Evolutionary conservation across 805 yeast species (phyloP), one percentile per base, ranked within the genome.

Genomic region (Zygosaccharomyces bisporus): DNA sequence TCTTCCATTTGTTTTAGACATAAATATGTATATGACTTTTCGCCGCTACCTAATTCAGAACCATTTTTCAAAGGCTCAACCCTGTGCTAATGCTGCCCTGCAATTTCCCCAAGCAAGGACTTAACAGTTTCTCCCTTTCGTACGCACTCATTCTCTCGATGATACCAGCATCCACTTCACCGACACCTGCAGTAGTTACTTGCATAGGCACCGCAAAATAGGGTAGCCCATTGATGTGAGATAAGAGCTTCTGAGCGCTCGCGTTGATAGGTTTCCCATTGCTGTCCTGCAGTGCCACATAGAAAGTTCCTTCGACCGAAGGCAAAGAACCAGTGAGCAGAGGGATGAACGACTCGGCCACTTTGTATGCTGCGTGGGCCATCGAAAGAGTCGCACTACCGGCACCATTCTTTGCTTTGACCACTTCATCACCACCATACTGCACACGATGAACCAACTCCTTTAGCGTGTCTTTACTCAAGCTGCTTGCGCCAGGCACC

Each of bases 401-500:
- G 41, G 82, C 82, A 52, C 97, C 97, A 58, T 86, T 83, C 73
- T 90, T 90, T 45, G 97, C 97, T 71, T 85, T 75, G 52, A 90
- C 98, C 38, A 90, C 95, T 69, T 91, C 97, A 65, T 90, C 98
- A 63, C 98, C 98, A 50, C 95, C 95, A 57, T 84, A 89, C 72
- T 90, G 97, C 55, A 90, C 90, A 70, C 98, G 80, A 76, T 87
- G 76, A 58, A 88, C 79, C 56, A 90, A 77, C 50, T 77, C 77
- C 58, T 79, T 79, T 52, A 57, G 61, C 64, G 60, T 61, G 43
- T 64, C 59, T 58, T 60, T 56, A 61, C 61, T 46, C 59, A 68
- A 49, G 44, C 49, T 40, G 34, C 44, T 52, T 54, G 54, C 42
- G 47, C 53, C 48, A 53, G 34, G 34, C 31, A 59, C 58, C 60